phyloP scores from a whole-genome alignment of 192 early-diverging fungal genomes.

The Endogone sp. region DNA sequence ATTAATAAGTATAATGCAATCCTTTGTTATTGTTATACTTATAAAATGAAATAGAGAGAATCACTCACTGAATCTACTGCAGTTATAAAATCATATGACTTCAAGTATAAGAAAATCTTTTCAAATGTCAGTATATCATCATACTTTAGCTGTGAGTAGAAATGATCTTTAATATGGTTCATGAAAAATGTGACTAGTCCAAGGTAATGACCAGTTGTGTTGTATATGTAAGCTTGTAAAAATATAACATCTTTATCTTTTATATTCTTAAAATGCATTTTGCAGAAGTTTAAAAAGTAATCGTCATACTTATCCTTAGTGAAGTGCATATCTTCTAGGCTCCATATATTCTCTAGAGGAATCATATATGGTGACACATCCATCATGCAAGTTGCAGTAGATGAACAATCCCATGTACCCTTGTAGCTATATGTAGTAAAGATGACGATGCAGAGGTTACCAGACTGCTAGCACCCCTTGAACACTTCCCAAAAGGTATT shows the following conservation, averaged over 20 bases:
- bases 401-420: too few species aligned
- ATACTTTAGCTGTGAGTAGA: too few species aligned
- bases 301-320: neutral
- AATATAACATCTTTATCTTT: neutral
- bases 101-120: too few species aligned
- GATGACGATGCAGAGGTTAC: neutral
- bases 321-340: neutral
- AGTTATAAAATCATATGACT: too few species aligned
- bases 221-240: neutral
- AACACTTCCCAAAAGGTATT: conserved; percentile 8
- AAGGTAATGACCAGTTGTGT: neutral
- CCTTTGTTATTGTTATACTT: too few species aligned
- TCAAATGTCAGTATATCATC: too few species aligned
- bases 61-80: neutral
- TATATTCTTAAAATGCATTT: too few species aligned
- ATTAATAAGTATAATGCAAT: too few species aligned
- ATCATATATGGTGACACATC: neutral
- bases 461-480: neutral
- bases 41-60: too few species aligned
- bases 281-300: neutral
- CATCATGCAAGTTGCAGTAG: too few species aligned
- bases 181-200: neutral
- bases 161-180: too few species aligned
- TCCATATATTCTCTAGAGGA: neutral
- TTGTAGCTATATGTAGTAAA: conserved; percentile 11